Percentiles rank a stretch among this genome's conserved stretches.
phyloP scores from a whole-genome alignment of 352 stramenopile species.

The Phytophthora meadii region DNA sequence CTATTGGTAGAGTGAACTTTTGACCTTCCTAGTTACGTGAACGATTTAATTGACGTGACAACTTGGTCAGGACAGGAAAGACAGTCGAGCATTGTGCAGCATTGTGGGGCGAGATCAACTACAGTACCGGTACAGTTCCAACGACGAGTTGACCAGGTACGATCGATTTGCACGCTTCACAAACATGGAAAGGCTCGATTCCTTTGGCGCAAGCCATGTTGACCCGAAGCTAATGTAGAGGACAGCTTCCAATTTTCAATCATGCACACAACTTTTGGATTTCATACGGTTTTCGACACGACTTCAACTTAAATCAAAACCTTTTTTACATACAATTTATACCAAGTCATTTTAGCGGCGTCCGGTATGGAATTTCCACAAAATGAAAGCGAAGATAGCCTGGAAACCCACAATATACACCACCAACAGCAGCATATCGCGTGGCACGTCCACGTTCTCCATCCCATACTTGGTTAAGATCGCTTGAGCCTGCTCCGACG shows the following conservation, averaged over 20 bases:
- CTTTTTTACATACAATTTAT: neutral
- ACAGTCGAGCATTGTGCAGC: slow-evolving; percentile 3
- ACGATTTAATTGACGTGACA: neutral
- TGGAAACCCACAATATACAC: slow-evolving; percentile 47
- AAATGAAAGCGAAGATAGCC: slow-evolving; percentile 36
- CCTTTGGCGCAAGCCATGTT: neutral
- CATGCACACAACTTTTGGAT: neutral
- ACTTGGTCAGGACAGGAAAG: slow-evolving; percentile 7
- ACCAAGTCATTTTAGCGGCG: slow-evolving; percentile 40
- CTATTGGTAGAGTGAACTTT: too few relatives aligned
- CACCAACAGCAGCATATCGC: slow-evolving; percentile 55
- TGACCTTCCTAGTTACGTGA: neutral
- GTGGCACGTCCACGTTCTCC: slow-evolving; percentile 47
- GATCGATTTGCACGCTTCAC: slow-evolving; percentile 11
- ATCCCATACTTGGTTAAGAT: slow-evolving; percentile 46
- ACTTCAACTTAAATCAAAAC: slow-evolving; percentile 16
- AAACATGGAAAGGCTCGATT: slow-evolving; percentile 9
- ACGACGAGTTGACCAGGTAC: slow-evolving; percentile 3
- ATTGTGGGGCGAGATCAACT: slow-evolving; percentile 6
- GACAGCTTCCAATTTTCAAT: neutral
- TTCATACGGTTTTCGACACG: slow-evolving; percentile 6
- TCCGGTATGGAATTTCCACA: slow-evolving; percentile 29
- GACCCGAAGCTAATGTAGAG: neutral
- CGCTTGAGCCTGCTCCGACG: slow-evolving; percentile 8
- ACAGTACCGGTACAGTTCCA: neutral